These are phyloP conservation scores for Phoma sp. DNA, from an alignment of 2,329 filamentous ascomycete genomes.

Conservation along the genomic window DNA sequence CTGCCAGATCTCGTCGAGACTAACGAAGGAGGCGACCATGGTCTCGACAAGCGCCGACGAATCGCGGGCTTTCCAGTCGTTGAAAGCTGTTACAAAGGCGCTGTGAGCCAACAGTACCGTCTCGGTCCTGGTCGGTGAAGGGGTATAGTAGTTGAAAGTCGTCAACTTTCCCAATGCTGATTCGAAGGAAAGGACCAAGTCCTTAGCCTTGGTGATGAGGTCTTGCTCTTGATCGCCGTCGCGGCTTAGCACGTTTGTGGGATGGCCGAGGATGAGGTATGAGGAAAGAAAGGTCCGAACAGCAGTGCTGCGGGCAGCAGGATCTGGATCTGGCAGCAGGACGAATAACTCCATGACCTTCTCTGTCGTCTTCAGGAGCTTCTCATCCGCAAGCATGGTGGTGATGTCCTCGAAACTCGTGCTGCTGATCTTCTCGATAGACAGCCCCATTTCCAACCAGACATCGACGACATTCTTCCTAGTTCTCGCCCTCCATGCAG, in stretches of 20 bases:
- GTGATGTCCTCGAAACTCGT: slow-evolving; percentile 78
- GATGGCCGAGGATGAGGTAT: slow-evolving; percentile 80
- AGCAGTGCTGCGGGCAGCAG: slow-evolving; percentile 67
- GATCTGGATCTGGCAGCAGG: slow-evolving; percentile 64
- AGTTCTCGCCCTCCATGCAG: slow-evolving; percentile 69
- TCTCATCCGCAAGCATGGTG: slow-evolving; percentile 69
- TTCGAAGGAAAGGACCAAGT: slow-evolving; percentile 80
- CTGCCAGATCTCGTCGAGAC: slow-evolving; percentile 82
- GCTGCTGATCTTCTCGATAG: slow-evolving; percentile 72
- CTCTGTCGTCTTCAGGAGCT: slow-evolving; percentile 69
- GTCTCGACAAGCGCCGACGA: slow-evolving; percentile 79
- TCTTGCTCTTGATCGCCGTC: slow-evolving; percentile 74
- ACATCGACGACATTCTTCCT: slow-evolving; percentile 67
- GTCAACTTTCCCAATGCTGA: slow-evolving; percentile 71
- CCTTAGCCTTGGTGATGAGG: slow-evolving; percentile 77
- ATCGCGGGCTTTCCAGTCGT: slow-evolving; percentile 83
- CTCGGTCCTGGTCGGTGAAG: slow-evolving; percentile 67
- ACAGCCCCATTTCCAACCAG: slow-evolving; percentile 71
- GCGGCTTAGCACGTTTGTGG: slow-evolving; percentile 76
- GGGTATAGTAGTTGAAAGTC: slow-evolving; percentile 69
- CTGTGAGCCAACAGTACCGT: slow-evolving; percentile 73
- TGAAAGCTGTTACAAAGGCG: slow-evolving; percentile 78
- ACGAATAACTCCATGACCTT: slow-evolving; percentile 73
- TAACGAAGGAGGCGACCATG: slow-evolving; percentile 86
- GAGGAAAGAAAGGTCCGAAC: slow-evolving; percentile 80